Evolutionary conservation across 805 yeast genomes (phyloP).

Genomic region (Candida silvatica): DNA sequence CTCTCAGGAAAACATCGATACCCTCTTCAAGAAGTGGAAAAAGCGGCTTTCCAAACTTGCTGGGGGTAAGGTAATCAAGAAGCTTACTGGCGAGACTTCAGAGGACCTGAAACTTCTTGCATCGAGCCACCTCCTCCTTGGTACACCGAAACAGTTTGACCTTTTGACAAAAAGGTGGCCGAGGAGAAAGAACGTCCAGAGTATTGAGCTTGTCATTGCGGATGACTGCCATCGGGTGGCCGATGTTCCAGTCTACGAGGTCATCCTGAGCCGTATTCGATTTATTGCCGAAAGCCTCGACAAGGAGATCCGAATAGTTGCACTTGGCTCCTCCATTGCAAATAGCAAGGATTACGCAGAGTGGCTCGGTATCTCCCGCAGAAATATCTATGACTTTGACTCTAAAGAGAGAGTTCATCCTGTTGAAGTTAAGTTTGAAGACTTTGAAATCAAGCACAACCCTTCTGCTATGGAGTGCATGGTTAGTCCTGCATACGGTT

Average conservation of each 20-base stretch:
- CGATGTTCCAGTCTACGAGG: slow-evolving; percentile 57
- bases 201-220: slow-evolving; percentile 58
- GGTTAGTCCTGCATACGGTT: slow-evolving; percentile 40
- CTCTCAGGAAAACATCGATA: slow-evolving; percentile 44
- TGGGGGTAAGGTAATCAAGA: slow-evolving; percentile 49
- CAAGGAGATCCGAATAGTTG: slow-evolving; percentile 52
- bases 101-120: slow-evolving; percentile 49
- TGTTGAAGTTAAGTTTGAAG: slow-evolving; percentile 48
- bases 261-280: slow-evolving; percentile 59
- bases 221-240: slow-evolving; percentile 72
- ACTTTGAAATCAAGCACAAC: slow-evolving; percentile 36
- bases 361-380: slow-evolving; percentile 73
- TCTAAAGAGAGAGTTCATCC: slow-evolving; percentile 52
- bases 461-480: slow-evolving; percentile 45
- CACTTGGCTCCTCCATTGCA: slow-evolving; percentile 58
- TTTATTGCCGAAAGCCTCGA: slow-evolving; percentile 64
- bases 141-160: slow-evolving; percentile 79
- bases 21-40: slow-evolving; percentile 41
- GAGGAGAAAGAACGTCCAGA: slow-evolving; percentile 59
- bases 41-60: slow-evolving; percentile 36
- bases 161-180: slow-evolving; percentile 74
- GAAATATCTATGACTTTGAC: slow-evolving; percentile 58
- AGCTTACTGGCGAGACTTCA: slow-evolving; percentile 48
- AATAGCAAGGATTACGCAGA: slow-evolving; percentile 73
- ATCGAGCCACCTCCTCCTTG: slow-evolving; percentile 55